phyloP scores from a whole-genome alignment of 345 rosid genomes.

The Mallotus nudiflorus region DNA sequence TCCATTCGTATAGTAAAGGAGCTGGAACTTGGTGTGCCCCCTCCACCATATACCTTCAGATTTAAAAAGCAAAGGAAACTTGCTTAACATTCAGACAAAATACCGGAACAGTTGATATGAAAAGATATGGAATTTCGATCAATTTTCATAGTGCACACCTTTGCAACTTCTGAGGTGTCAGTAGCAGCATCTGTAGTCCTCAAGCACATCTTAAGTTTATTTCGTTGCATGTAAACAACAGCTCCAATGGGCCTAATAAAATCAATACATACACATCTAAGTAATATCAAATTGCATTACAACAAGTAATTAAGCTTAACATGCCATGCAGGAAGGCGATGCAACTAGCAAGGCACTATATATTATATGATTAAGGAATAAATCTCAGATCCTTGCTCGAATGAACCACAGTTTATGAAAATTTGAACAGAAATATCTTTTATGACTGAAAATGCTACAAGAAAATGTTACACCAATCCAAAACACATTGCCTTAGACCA shows the following conservation, averaged over 20 bases:
- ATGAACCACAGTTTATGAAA: not conserved
- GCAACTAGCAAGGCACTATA: no score
- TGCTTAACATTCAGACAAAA: not conserved
- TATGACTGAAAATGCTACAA: not conserved
- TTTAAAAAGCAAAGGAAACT: conserved; percentile 14
- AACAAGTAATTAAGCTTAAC: not conserved
- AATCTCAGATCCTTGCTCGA: conserved; percentile 1
- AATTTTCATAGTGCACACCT: conserved; percentile 42
- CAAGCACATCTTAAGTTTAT: conserved; percentile 81
- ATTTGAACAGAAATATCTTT: not conserved
- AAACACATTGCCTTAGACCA: conserved; percentile 73
- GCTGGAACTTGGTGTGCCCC: conserved; percentile 68
- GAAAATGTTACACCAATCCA: not conserved
- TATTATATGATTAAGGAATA: no score
- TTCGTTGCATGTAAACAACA: conserved; percentile 65
- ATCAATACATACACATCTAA: conserved; percentile 13
- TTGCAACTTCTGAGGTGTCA: conserved; percentile 73
- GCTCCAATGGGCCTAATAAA: conserved; percentile 79
- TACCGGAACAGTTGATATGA: not conserved
- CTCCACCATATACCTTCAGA: conserved; percentile 88
- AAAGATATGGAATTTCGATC: not conserved
- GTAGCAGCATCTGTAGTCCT: conserved; percentile 63
- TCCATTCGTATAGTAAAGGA: conserved; percentile 91
- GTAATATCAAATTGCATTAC: not conserved
- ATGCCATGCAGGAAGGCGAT: no score